Evolutionary conservation across 1,284 basidiomycete genomes (phyloP), one percentile per base, ranked within the genome.

Genomic region (Omphalotus olearius): DNA sequence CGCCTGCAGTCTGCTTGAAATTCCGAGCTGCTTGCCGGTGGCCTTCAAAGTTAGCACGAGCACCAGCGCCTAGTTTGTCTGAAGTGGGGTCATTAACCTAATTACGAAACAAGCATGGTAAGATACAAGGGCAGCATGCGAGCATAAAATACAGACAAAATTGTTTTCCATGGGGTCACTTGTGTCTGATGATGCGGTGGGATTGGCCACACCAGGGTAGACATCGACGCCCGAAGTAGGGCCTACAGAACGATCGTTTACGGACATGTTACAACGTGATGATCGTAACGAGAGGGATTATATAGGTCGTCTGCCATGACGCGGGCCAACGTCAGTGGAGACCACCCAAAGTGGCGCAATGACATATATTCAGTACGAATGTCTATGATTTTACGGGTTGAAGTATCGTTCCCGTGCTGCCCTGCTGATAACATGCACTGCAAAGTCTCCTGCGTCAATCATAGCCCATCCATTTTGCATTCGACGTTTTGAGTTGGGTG

Each of bases 361-460:
- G 43, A 45, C 43, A 28, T 45, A 23, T 33, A 28, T 4, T 28
- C 4, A 28, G 5, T 28, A 28, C 4, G 5, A 28, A 28, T 10
- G 10, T 28, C 10, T 28, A 10, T 4, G 26, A 28, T 10, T 4
- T 33, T 33, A 13, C 30, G 7, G 14, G 16, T 17, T 66, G 62
- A 89, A 89, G 67, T 82, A 89, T 64, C 79, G 82, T 59, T 82
- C 75, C 54, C 78, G 69, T 23, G 81, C 80, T 30, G 77, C 73
- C 54, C 68, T 75, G 66, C 83, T 85, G 53, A 90, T 59, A 44
- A 91, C 71, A 62, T 91, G 88, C 9, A 91, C 80, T 2, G 82
- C 88, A 71, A 88, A 88, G 39, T 80, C 74, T 33, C 88, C 88
- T 7, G 78, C 87, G 63, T 91, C 88, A 45, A 91, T 70, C 82